A percentile compares a stretch with the other conserved stretches of the same genome.
Evolutionary conservation across 495 filamentous ascomycete genomes (phyloP).

Genomic region (Hypomontagnella monticulosa): DNA sequence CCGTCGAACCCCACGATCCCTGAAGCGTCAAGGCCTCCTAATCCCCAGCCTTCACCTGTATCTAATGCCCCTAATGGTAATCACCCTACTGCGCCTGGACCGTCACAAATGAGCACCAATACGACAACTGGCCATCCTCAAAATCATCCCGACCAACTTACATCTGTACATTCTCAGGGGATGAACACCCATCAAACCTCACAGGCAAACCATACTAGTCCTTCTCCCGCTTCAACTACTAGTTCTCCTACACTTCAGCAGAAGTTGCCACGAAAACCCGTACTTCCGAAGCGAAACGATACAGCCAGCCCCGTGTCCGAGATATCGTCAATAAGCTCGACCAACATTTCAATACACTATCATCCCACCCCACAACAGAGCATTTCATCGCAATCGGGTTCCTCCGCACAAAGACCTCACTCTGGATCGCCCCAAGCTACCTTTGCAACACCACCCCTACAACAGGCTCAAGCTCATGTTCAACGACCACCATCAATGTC

Average conservation of each 20-base stretch:
- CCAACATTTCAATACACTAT: constrained; percentile 3
- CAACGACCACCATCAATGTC: constrained; percentile 23
- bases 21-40: constrained; percentile 4
- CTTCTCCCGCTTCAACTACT: neutral
- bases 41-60: constrained; percentile 2
- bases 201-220: constrained; percentile 7
- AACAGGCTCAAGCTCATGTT: constrained; percentile 3
- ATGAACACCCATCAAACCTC: constrained; percentile 1
- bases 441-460: neutral
- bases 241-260: constrained; percentile 9
- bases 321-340: neutral
- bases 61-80: neutral
- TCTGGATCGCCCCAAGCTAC: constrained; percentile 5
- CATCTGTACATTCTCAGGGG: neutral
- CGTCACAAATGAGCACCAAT: neutral
- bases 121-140: neutral
- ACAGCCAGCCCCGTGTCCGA: neutral
- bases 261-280: constrained; percentile 15
- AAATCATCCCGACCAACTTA: neutral
- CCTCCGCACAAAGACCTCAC: constrained; percentile 10
- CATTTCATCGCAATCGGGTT: neutral
- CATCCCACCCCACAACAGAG: constrained; percentile 4
- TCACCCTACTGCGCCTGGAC: neutral
- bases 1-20: neutral
- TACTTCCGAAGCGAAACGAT: constrained; percentile 17